Evolutionary conservation across 1,139 yeast genomes (phyloP).

Genomic region (Debaryomyces psychrophilus): DNA sequence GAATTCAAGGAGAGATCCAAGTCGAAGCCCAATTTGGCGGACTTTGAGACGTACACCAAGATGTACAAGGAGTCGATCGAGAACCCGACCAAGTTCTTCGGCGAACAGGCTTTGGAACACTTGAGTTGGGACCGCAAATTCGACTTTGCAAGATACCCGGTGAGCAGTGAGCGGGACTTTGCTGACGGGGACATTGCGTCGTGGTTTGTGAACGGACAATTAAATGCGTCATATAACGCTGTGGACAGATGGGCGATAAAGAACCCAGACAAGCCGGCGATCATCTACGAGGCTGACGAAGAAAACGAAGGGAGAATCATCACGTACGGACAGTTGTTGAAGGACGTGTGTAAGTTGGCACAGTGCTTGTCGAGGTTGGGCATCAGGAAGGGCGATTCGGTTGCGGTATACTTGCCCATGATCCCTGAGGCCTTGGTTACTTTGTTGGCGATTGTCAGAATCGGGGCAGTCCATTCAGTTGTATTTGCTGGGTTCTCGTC

Average conservation of each 20-base stretch:
- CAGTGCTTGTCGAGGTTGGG: slow-evolving; percentile 68
- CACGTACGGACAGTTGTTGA: slow-evolving; percentile 72
- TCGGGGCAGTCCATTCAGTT: slow-evolving; percentile 83
- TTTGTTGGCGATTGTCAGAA: slow-evolving; percentile 70
- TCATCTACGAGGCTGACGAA: slow-evolving; percentile 81
- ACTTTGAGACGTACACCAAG: slow-evolving; percentile 58
- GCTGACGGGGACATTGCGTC: slow-evolving; percentile 69
- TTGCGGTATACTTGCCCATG: slow-evolving; percentile 87
- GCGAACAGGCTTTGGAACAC: slow-evolving; percentile 57
- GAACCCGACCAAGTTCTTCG: slow-evolving; percentile 67
- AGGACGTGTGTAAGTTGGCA: slow-evolving; percentile 69
- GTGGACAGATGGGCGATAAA: slow-evolving; percentile 80
- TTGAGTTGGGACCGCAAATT: slow-evolving; percentile 70
- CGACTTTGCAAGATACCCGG: slow-evolving; percentile 59
- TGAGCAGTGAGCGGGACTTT: slow-evolving; percentile 52
- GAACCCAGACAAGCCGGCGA: slow-evolving; percentile 74
- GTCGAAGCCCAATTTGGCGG: slow-evolving; percentile 50
- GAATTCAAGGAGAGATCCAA: slow-evolving; percentile 59
- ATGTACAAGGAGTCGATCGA: slow-evolving; percentile 70
- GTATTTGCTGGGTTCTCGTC: slow-evolving; percentile 85
- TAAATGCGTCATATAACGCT: slow-evolving; percentile 77
- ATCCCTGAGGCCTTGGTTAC: slow-evolving; percentile 79
- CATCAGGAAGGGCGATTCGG: slow-evolving; percentile 80
- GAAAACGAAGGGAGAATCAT: slow-evolving; percentile 63
- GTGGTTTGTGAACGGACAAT: slow-evolving; percentile 78